phyloP scores from a whole-genome alignment of 768 basidiomycete genomes.

The Vararia minispora region DNA sequence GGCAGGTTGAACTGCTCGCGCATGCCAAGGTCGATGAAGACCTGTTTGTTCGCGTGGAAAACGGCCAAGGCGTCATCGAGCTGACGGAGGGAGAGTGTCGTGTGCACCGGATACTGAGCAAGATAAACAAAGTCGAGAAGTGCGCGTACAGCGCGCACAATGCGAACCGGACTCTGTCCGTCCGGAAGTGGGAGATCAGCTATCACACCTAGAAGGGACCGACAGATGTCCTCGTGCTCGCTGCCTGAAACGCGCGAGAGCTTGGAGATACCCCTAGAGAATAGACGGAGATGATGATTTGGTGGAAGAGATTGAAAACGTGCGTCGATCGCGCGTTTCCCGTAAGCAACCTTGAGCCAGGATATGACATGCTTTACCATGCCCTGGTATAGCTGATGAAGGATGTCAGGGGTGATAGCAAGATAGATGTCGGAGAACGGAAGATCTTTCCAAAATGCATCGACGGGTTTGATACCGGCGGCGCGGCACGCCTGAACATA shows the following conservation, averaged over 20 bases:
- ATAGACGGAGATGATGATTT: slow-evolving; percentile 21
- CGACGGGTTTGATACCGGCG: neutral
- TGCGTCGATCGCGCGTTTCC: slow-evolving; percentile 23
- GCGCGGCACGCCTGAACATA: neutral
- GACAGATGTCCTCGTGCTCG: slow-evolving; percentile 25
- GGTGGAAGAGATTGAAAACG: slow-evolving; percentile 20
- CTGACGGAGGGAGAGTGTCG: slow-evolving; percentile 17
- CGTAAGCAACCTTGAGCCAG: slow-evolving; percentile 1
- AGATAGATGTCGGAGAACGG: slow-evolving; percentile 19
- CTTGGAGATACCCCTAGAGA: slow-evolving; percentile 22
- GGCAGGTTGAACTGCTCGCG: slow-evolving; percentile 29
- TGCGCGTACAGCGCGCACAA: slow-evolving; percentile 20
- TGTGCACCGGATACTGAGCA: slow-evolving; percentile 25
- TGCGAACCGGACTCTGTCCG: slow-evolving; percentile 6
- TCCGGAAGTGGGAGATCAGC: slow-evolving; percentile 15
- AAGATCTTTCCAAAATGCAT: slow-evolving; percentile 17
- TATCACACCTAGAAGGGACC: too few species aligned
- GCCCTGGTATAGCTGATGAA: slow-evolving; percentile 22
- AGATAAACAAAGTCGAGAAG: slow-evolving; percentile 28
- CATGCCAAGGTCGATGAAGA: slow-evolving; percentile 25
- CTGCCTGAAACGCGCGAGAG: slow-evolving; percentile 21
- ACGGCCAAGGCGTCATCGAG: slow-evolving; percentile 18
- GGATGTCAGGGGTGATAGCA: slow-evolving; percentile 21
- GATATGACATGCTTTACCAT: neutral
- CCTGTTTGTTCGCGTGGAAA: slow-evolving; percentile 28